phyloP scores from a whole-genome alignment of 768 basidiomycete species.

The Russula dissimulans region DNA sequence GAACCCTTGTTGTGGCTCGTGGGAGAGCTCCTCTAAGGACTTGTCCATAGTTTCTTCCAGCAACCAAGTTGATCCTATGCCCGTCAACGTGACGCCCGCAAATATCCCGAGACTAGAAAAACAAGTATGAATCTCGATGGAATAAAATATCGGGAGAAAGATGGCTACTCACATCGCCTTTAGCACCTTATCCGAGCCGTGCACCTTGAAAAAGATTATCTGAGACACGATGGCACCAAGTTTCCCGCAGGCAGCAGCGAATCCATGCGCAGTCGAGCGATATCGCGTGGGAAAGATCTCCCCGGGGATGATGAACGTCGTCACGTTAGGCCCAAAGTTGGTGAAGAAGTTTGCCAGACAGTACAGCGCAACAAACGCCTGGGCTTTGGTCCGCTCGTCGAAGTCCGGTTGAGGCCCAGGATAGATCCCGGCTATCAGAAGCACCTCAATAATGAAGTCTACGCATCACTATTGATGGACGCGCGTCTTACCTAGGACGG shows the following conservation, averaged over 20 bases:
- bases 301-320: constrained; percentile 37
- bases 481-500: constrained; percentile 49
- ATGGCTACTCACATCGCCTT: constrained; percentile 26
- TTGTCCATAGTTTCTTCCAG: constrained; percentile 33
- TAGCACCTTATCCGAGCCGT: constrained; percentile 18
- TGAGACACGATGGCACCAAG: constrained; percentile 36
- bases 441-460: constrained; percentile 24
- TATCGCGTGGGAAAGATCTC: constrained; percentile 39
- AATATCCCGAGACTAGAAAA: constrained; percentile 32
- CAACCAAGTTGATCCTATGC: constrained; percentile 34
- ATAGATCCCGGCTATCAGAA: constrained; percentile 9
- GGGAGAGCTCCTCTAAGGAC: constrained; percentile 28
- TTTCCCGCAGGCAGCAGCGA: constrained; percentile 37
- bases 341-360: constrained; percentile 35
- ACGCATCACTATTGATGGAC: constrained; percentile 20
- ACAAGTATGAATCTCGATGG: not conserved
- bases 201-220: constrained; percentile 28
- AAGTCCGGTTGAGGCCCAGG: not conserved
- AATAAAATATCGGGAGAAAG: not conserved
- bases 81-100: constrained; percentile 36
- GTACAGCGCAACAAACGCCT: constrained; percentile 32
- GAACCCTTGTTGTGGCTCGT: constrained; percentile 28
- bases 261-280: constrained; percentile 35
- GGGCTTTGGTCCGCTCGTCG: constrained; percentile 32
- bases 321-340: constrained; percentile 37